These are phyloP conservation scores for Aureobasidium namibiae DNA, from an alignment of 2,329 filamentous ascomycete genomes.

Conservation along the genomic window DNA sequence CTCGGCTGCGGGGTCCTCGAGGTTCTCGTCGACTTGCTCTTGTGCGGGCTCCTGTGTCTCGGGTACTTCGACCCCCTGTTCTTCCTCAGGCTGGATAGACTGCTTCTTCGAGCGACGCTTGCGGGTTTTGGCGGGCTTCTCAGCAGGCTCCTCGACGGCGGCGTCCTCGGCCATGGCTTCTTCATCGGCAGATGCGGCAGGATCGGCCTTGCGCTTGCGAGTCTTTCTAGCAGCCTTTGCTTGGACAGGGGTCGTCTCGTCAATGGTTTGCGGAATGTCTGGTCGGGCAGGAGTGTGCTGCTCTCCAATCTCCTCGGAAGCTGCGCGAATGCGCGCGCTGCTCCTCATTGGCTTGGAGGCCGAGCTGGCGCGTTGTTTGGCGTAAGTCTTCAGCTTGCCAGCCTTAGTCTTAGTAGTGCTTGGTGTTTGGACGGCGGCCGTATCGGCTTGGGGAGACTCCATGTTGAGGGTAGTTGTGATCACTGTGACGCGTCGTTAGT, in stretches of 20 bases:
- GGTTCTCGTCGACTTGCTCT: neutral
- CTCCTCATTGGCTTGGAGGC: conserved; percentile 1
- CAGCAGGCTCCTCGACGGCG: neutral
- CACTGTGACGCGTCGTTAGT: conserved; percentile 9
- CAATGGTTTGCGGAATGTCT: conserved; percentile 4
- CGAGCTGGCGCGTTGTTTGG: conserved; percentile 6
- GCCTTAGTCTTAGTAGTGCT: conserved; percentile 3
- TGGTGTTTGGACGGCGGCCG: neutral
- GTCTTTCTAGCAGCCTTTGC: conserved; percentile 1
- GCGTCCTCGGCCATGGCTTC: neutral
- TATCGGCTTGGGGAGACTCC: neutral
- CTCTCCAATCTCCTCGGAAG: neutral
- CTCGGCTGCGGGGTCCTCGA: neutral
- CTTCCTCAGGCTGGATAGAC: neutral
- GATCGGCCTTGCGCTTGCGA: neutral
- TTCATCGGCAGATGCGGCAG: neutral
- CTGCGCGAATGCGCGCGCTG: conserved; percentile 3
- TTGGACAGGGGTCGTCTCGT: conserved; percentile 2
- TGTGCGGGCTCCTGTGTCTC: conserved; percentile 9
- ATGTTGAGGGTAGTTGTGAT: neutral
- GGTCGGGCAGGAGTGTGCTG: neutral
- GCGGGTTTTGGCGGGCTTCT: neutral
- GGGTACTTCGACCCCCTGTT: conserved; percentile 8
- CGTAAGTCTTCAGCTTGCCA: conserved; percentile 10
- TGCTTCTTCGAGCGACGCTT: conserved; percentile 6